Percentiles rank a stretch among this genome's conserved stretches.
Evolutionary conservation across 2,329 filamentous ascomycete species (phyloP).

Genomic region (Colletotrichum sp.): DNA sequence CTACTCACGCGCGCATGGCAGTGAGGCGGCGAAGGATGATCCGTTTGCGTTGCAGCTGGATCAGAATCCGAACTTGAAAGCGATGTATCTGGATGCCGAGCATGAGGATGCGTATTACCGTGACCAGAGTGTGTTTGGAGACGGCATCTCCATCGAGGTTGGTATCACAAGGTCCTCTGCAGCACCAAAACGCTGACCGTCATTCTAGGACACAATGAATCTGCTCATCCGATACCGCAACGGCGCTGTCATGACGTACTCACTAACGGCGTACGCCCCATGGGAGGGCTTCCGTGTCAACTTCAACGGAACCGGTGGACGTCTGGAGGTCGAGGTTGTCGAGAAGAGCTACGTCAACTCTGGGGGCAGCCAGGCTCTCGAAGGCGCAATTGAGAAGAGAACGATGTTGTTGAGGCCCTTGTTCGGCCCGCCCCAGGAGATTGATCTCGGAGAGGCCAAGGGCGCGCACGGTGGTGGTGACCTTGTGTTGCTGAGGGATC

Average conservation of each 20-base stretch:
- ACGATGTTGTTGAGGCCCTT: conserved; percentile 56
- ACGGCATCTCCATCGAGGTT: conserved; percentile 65
- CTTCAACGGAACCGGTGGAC: conserved; percentile 63
- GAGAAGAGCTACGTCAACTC: conserved; percentile 68
- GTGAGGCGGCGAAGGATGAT: conserved; percentile 54
- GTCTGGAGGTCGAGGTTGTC: conserved; percentile 66
- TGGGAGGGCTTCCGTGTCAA: conserved; percentile 65
- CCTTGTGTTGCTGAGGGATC: conserved; percentile 58
- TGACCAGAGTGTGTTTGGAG: conserved; percentile 67
- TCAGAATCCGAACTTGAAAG: conserved; percentile 57
- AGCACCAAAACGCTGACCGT: accelerated
- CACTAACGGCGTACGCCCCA: conserved; percentile 64
- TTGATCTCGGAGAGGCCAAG: conserved; percentile 55
- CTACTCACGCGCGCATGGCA: conserved; percentile 55
- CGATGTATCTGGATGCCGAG: conserved; percentile 66
- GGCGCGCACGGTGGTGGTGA: conserved; percentile 68
- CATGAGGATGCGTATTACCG: conserved; percentile 67
- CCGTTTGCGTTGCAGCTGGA: conserved; percentile 65
- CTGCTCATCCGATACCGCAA: conserved; percentile 62
- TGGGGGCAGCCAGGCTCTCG: conserved; percentile 60
- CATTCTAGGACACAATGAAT: conserved; percentile 59
- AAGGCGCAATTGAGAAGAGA: conserved; percentile 57
- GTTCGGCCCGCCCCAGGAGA: conserved; percentile 61
- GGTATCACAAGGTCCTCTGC: accelerated
- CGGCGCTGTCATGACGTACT: conserved; percentile 64